A percentile compares a stretch with the other conserved stretches of the same genome.
phyloP scores from a whole-genome alignment of 1,284 basidiomycete species.

The Ceratobasidium papillatum region DNA sequence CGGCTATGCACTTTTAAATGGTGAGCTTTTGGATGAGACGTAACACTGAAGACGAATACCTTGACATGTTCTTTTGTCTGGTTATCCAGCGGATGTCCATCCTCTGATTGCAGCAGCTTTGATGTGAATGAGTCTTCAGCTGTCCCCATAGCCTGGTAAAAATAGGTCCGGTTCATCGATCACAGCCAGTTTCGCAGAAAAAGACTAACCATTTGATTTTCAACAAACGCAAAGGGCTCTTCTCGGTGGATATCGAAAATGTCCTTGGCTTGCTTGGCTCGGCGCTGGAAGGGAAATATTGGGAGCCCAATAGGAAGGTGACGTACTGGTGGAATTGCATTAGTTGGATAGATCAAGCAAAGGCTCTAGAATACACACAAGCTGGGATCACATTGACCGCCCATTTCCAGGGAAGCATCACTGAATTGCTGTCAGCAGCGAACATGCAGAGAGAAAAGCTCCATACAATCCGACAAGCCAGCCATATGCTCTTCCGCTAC shows the following conservation, averaged over 20 bases:
- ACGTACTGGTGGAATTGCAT: not conserved
- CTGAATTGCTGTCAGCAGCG: not conserved
- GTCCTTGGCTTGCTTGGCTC: not conserved
- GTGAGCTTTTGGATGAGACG: not conserved
- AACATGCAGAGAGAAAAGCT: not conserved
- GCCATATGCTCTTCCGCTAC: slow-evolving; percentile 3
- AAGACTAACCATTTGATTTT: not conserved
- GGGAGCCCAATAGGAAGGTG: not conserved
- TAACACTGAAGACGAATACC: not conserved
- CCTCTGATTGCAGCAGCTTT: slow-evolving; percentile 4
- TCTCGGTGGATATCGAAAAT: not conserved
- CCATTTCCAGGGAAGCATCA: slow-evolving; percentile 11
- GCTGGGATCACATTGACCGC: not conserved
- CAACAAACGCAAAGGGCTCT: not conserved
- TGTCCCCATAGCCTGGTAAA: not conserved
- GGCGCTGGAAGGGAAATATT: not conserved
- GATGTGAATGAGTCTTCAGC: not conserved
- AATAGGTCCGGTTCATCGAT: not conserved
- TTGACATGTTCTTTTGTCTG: not conserved
- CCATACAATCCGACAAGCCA: not conserved
- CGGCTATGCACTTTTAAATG: not conserved
- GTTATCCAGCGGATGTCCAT: not conserved
- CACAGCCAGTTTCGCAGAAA: too few relatives aligned
- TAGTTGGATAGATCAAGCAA: not conserved
- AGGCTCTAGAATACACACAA: not conserved